Evolutionary conservation across 2,329 filamentous ascomycete genomes (phyloP).

Genomic region (Seiridium unicorne): DNA sequence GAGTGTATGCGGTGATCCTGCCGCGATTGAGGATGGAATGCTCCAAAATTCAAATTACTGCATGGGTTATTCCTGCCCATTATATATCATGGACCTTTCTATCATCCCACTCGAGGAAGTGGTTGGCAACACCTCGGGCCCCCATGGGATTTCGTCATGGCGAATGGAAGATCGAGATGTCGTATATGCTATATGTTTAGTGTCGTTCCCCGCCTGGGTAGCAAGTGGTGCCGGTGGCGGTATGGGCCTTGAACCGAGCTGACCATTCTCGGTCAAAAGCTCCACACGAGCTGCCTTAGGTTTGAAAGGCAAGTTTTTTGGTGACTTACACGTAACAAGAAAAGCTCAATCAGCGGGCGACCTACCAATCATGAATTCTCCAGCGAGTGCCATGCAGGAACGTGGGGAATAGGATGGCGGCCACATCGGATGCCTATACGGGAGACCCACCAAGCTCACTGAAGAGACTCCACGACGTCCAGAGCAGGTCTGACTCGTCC

Average conservation of each 20-base stretch:
- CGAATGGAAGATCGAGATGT: background rate
- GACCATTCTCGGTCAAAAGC: background rate
- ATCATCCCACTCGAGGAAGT: too few relatives aligned
- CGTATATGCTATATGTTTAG: background rate
- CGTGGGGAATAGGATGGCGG: background rate
- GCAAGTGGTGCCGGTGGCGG: background rate
- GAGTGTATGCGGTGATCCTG: background rate
- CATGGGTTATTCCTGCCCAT: too few relatives aligned
- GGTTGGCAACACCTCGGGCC: too few relatives aligned
- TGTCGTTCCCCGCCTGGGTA: background rate
- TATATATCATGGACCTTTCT: too few relatives aligned
- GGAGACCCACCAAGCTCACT: background rate
- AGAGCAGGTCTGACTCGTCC: too few relatives aligned
- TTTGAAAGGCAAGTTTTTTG: background rate
- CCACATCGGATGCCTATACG: background rate
- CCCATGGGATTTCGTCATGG: background rate
- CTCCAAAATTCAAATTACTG: too few relatives aligned
- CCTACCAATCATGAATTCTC: conserved; percentile 1
- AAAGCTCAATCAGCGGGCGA: background rate
- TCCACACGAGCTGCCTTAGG: background rate
- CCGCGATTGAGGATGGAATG: background rate
- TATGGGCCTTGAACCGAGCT: background rate
- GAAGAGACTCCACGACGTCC: too few relatives aligned
- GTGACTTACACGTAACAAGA: background rate
- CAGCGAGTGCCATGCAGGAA: background rate